Conservation (phyloP, 2,329 filamentous ascomycete species). For the Fulvia fulva region DNA sequence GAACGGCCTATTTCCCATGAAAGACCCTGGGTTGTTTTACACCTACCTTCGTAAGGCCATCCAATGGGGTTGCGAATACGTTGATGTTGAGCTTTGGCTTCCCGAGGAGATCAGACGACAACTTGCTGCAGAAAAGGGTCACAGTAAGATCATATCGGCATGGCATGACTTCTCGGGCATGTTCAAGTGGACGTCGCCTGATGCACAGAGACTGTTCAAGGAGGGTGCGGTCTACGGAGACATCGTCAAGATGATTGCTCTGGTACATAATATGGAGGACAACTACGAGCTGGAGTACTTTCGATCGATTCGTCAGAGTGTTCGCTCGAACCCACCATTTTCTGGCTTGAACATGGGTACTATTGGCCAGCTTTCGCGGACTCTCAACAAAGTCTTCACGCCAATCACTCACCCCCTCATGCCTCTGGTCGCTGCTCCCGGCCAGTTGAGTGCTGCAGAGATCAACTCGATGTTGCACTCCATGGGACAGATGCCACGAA, state of each 20-base stretch:
- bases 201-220: conserved; percentile 68
- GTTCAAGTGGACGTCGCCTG: conserved; percentile 75
- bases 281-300: conserved; percentile 92
- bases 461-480: conserved; percentile 76
- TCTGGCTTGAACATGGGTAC: conserved; percentile 86
- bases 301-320: conserved; percentile 67
- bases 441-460: conserved; percentile 79
- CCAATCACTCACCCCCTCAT: conserved; percentile 82
- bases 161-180: conserved; percentile 84
- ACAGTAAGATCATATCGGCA: conserved; percentile 83
- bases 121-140: conserved; percentile 67
- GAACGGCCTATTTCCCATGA: conserved; percentile 82
- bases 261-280: conserved; percentile 75
- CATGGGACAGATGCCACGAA: conserved; percentile 75
- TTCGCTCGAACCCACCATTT: conserved; percentile 68
- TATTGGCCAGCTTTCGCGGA: conserved; percentile 77
- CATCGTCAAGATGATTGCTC: conserved; percentile 75
- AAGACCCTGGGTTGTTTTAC: conserved; percentile 69
- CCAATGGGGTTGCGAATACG: conserved; percentile 85
- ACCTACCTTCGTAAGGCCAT: conserved; percentile 78
- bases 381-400: conserved; percentile 80
- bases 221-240: conserved; percentile 72
- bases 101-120: conserved; percentile 68
- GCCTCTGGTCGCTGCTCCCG: conserved; percentile 78
- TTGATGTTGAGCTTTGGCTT: conserved; percentile 84